A percentile compares a stretch with the other conserved stretches of the same genome.
Conservation (phyloP, 2,329 filamentous ascomycete genomes). For the Trichoderma breve region DNA sequence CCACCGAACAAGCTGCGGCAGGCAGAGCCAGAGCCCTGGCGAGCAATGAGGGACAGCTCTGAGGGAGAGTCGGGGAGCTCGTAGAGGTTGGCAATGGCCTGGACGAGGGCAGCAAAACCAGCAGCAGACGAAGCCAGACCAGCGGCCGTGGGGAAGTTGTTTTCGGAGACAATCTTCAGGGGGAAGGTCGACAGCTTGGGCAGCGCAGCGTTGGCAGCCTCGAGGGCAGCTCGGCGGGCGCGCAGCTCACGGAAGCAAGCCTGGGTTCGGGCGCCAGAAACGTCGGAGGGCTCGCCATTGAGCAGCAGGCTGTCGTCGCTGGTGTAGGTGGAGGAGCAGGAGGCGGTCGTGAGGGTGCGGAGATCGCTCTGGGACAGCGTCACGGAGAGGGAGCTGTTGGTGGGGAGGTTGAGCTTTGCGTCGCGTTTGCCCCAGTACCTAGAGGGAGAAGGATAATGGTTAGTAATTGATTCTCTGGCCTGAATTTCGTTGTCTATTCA, state of each 20-base stretch:
- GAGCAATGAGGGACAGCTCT: conserved; percentile 82
- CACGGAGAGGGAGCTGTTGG: conserved; percentile 95
- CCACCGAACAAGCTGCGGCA: conserved; percentile 92
- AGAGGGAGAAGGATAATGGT: background rate
- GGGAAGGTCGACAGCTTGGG: conserved; percentile 76
- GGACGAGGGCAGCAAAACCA: conserved; percentile 68
- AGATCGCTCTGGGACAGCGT: conserved; percentile 93
- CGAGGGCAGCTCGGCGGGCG: conserved; percentile 70
- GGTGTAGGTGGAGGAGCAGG: conserved; percentile 73
- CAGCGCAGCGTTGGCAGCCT: conserved; percentile 68
- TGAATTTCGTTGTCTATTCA: background rate
- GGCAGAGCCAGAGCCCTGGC: conserved; percentile 92
- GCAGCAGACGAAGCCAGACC: conserved; percentile 75
- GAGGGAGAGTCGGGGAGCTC: conserved; percentile 75
- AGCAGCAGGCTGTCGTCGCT: conserved; percentile 71
- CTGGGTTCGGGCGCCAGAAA: conserved; percentile 86
- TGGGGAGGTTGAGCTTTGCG: conserved; percentile 88
- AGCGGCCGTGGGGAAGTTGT: conserved; percentile 98
- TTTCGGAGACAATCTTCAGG: conserved; percentile 87
- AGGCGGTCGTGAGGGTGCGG: conserved; percentile 92
- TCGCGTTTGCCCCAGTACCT: conserved; percentile 96
- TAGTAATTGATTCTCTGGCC: background rate
- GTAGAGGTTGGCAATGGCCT: conserved; percentile 90
- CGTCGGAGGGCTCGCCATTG: conserved; percentile 79
- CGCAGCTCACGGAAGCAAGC: conserved; percentile 89